phyloP scores from a whole-genome alignment of 2,329 filamentous ascomycete species.

The Hyphodiscus sp. region DNA sequence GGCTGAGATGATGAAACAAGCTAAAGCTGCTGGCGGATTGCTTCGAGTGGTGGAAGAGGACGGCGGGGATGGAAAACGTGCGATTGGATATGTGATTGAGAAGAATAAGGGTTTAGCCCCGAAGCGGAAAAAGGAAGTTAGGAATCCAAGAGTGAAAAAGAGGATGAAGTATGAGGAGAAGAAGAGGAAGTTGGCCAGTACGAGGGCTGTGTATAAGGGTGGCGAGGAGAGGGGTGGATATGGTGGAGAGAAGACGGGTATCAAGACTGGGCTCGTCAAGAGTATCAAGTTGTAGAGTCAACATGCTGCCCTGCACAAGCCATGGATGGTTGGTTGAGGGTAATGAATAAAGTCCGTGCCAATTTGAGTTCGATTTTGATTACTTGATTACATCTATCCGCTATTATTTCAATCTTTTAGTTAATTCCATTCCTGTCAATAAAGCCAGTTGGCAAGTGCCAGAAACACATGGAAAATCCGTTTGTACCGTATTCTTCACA shows the following conservation, averaged over 20 bases:
- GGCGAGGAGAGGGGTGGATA: constrained; percentile 82
- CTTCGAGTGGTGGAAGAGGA: constrained; percentile 59
- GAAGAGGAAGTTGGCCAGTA: constrained; percentile 91
- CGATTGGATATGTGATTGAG: constrained; percentile 88
- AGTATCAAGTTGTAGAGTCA: constrained; percentile 65
- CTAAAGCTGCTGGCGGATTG: constrained; percentile 54
- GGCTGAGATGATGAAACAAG: constrained; percentile 49
- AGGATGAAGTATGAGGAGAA: constrained; percentile 92
- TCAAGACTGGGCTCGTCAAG: constrained; percentile 89
- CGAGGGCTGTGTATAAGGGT: constrained; percentile 80
- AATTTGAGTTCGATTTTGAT: too few relatives aligned
- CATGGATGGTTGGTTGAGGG: too few relatives aligned
- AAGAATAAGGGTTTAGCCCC: constrained; percentile 96
- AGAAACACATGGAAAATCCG: too few relatives aligned
- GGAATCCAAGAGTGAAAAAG: constrained; percentile 98
- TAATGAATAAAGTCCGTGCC: too few relatives aligned
- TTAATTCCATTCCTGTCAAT: too few relatives aligned
- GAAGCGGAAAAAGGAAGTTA: constrained; percentile 84
- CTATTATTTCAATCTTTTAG: too few relatives aligned
- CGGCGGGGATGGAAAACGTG: constrained; percentile 80
- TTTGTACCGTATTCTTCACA: too few relatives aligned
- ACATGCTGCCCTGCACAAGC: too few relatives aligned
- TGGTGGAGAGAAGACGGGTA: constrained; percentile 86
- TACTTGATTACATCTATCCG: too few relatives aligned
- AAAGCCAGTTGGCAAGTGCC: too few relatives aligned